These are phyloP conservation scores for Daldinia loculata DNA, from an alignment of 495 filamentous ascomycete genomes.

Conservation along the genomic window DNA sequence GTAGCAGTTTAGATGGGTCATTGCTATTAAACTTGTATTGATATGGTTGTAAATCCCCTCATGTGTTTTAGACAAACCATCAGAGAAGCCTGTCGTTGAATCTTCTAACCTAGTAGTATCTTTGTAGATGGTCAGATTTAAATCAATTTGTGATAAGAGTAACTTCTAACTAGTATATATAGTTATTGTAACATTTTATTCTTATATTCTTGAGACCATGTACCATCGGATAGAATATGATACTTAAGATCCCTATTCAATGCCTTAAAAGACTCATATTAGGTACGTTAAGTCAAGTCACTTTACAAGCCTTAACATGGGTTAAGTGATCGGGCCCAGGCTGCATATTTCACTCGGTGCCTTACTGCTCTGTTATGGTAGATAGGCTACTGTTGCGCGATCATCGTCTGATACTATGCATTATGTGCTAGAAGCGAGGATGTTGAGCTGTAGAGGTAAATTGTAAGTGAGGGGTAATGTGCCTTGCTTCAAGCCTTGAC, in stretches of 20 bases:
- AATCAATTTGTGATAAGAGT: background rate
- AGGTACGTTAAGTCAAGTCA: background rate
- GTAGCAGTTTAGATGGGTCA: too few species aligned
- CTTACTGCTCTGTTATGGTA: background rate
- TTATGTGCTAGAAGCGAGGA: background rate
- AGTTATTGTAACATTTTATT: too few species aligned
- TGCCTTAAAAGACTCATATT: background rate
- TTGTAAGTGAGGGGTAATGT: conserved; percentile 4
- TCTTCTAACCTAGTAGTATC: background rate
- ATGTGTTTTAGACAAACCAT: background rate
- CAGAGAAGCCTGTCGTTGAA: background rate
- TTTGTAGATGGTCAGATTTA: too few species aligned
- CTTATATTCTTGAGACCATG: background rate
- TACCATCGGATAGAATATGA: background rate
- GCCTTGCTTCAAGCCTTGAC: background rate
- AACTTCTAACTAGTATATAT: background rate
- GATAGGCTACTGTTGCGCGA: conserved; percentile 1
- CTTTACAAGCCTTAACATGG: background rate
- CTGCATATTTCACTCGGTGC: background rate
- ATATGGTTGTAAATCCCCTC: background rate
- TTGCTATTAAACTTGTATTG: background rate
- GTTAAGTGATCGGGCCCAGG: background rate
- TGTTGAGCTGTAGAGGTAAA: background rate
- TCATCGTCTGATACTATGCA: background rate
- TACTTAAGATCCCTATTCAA: background rate